Base-by-base conservation (phyloP, 768 basidiomycete species). In the Termitomyces sp. region DNA sequence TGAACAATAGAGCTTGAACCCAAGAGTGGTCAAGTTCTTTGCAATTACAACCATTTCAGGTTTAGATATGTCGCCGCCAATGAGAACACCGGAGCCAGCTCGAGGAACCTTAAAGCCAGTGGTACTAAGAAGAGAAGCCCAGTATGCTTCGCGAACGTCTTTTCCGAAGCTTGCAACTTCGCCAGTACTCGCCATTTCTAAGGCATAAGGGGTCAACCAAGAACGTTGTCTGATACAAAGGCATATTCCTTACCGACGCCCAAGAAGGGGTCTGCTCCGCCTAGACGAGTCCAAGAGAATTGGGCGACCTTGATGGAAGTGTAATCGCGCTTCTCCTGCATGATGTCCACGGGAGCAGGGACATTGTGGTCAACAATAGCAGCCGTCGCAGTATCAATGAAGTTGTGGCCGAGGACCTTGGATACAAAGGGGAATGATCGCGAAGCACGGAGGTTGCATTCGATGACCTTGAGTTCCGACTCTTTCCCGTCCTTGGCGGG, bases 401-500 rank as follows among this genome's bases (percentile, higher is more conserved):
- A 98, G 78, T 99, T 98, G 72, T 89, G 88, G 42, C 93, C 96
- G 59, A 98, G 81, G 16, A 98, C 96, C 76, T 98, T 98, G 56
- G 94, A 97, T 3, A 99, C 97, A 75, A 99, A 99, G 59, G 96
- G 95, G 89, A 98, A 98, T 29, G 94, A 96, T 20, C 97, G 88
- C 23, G 96, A 98, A 15, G 97, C 97, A 54, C 97, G 91, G 32
- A 98, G 77, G 72, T 99, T 99, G 73, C 97, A 99, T 72, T 99
- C 97, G 60, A 99, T 99, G 60, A 98, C 97, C 77, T 96, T 98
- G 61, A 98, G 84, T 53, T 85, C 81, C 23, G 84, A 77, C 56
- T 84, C 78, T 49, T 80, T 73, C 3, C 70, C 74, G 22, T 77
- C 77, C 5, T 77, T 76, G 2, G 82, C 71, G 11, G 77, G 78